Percentiles rank a stretch among this genome's conserved stretches.
phyloP scores from a whole-genome alignment of 2,329 filamentous ascomycete genomes.

The Beauveria pseudobassiana region DNA sequence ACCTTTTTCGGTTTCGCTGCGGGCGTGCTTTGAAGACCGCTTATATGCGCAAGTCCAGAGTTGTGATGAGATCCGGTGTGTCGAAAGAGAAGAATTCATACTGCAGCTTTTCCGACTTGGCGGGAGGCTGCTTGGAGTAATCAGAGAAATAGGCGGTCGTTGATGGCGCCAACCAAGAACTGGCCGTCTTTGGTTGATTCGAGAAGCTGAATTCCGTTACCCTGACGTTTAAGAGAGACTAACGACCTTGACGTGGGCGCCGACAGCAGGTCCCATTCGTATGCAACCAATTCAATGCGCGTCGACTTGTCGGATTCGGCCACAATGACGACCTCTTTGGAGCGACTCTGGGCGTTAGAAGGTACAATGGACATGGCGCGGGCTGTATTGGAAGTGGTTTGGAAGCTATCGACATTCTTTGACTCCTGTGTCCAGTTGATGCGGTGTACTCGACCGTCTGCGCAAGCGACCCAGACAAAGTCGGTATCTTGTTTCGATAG shows the following conservation, averaged over 20 bases:
- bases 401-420: slow-evolving; percentile 35
- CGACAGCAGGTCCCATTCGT: slow-evolving; percentile 27
- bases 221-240: slow-evolving; percentile 28
- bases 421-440: slow-evolving; percentile 50
- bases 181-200: slow-evolving; percentile 46
- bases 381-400: slow-evolving; percentile 34
- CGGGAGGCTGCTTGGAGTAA: slow-evolving; percentile 18
- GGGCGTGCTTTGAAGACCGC: slow-evolving; percentile 16
- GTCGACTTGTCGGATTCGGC: slow-evolving; percentile 33
- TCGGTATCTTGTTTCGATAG: slow-evolving; percentile 33
- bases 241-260: slow-evolving; percentile 27
- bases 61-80: slow-evolving; percentile 56
- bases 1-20: slow-evolving; percentile 26
- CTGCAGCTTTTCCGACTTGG: slow-evolving; percentile 23
- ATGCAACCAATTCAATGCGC: slow-evolving; percentile 36
- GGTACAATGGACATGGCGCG: slow-evolving; percentile 37
- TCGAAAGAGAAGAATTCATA: slow-evolving; percentile 54
- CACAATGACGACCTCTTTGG: slow-evolving; percentile 39
- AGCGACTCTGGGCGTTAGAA: slow-evolving; percentile 23
- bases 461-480: slow-evolving; percentile 52
- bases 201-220: slow-evolving; percentile 33
- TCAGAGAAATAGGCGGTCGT: slow-evolving; percentile 31
- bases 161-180: slow-evolving; percentile 40
- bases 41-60: slow-evolving; percentile 51
- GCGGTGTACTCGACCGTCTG: slow-evolving; percentile 48